Percentiles rank a stretch among this genome's conserved stretches.
phyloP scores from a whole-genome alignment of 257 asterid species.

The Solanum rostratum region DNA sequence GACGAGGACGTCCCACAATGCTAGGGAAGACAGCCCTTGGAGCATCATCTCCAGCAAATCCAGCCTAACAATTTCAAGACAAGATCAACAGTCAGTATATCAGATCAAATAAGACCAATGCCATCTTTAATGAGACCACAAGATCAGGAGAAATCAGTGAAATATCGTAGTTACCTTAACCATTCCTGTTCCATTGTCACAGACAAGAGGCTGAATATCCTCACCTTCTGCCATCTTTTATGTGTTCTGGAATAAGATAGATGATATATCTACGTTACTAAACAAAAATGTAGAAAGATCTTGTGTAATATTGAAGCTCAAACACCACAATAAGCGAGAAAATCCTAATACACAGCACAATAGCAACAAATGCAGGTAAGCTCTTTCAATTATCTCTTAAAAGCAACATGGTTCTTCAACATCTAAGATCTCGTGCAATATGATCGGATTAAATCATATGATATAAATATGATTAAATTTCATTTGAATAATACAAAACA shows the following conservation, averaged over 20 bases:
- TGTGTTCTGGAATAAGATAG: neutral
- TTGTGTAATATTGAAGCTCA: neutral
- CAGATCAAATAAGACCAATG: neutral
- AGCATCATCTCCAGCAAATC: constrained; percentile 30
- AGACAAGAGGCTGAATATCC: constrained; percentile 10
- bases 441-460: neutral
- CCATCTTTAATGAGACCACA: neutral
- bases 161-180: neutral
- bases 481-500: neutral
- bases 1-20: constrained; percentile 27
- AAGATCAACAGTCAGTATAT: neutral
- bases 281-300: neutral
- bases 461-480: neutral
- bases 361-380: neutral
- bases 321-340: neutral
- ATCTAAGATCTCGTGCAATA: neutral
- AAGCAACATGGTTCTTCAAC: neutral
- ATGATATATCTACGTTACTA: neutral
- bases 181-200: constrained; percentile 14
- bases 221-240: constrained; percentile 12
- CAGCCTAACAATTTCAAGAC: constrained; percentile 13
- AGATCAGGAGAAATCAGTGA: neutral
- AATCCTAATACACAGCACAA: neutral
- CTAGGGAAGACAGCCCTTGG: constrained; percentile 26
- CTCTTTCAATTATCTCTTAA: neutral